Evolutionary conservation across 2,329 filamentous ascomycete genomes (phyloP), one percentile per base, ranked within the genome.

Genomic region (Pezicula neosporulosa): DNA sequence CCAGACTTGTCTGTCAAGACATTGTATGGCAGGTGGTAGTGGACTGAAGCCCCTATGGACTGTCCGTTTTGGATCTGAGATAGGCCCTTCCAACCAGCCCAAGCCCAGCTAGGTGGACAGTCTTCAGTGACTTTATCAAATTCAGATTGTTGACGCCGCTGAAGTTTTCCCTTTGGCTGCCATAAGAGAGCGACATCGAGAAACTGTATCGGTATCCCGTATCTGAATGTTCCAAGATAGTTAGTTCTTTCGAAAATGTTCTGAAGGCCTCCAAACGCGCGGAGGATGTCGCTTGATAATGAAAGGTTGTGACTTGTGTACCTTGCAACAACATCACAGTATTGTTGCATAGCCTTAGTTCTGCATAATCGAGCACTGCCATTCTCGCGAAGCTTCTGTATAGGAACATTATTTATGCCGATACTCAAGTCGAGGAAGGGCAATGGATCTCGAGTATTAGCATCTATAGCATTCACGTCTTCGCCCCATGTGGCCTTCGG

Each of bases 121-220:
- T 13, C 13, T 13, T 12, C 27, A 27, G 24, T 8, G 27, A 27
- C 30, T 15, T 12, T 27, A 13, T 30, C 24, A 24, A n/a, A 27
- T 24, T n/a, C 43, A 12, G 10, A 15, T n/a, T 45, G 9, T 45
- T 27, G 27, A 9, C 72, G 61, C 16, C 73, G 64, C 24, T 72
- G 66, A 27, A 75, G 70, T 3, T 70, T 72, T 15, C 72, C 71
- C 43, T 71, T 66, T 13, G 73, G 73, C 15, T 72, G 67, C 73
- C 73, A 76, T 24, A 76, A 66, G 19, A 76, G 66, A 7, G 73
- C 72, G 44, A 68, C 65, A 46, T 76, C 73, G 21, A 76, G 60
- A 47, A 76, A 76, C 68, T 73, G 71, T 41, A 74, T 65, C 7
- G 73, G 73, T 72, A 75, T 72, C 12, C 73, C 73, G 50, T 70